Conservation (phyloP, 306 rosid genomes). For the Hippophae rhamnoides region DNA sequence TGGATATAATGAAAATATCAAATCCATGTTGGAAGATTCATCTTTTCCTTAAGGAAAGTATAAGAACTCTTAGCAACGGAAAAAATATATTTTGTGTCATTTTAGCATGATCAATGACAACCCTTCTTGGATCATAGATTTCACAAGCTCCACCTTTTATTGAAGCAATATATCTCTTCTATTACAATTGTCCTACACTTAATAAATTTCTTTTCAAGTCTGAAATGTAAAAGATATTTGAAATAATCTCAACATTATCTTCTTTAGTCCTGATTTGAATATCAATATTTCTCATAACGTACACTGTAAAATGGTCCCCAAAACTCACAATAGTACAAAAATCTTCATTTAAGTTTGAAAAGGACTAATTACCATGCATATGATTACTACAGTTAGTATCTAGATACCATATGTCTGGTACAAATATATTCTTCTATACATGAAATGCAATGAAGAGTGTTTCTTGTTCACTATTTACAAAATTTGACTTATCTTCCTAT, state of each 20-base stretch:
- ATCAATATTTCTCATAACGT: background rate
- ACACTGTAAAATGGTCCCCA: background rate
- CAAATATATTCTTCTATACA: background rate
- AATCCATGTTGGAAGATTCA: background rate
- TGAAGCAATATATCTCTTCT: background rate
- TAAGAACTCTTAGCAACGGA: background rate
- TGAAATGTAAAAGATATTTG: background rate
- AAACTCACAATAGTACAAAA: background rate
- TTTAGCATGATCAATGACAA: background rate
- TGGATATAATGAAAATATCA: background rate
- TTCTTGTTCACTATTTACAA: background rate
- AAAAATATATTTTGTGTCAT: background rate
- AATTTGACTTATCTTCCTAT: background rate
- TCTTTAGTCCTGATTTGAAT: background rate
- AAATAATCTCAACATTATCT: constrained; percentile 1
- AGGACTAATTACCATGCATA: background rate
- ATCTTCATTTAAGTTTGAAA: background rate
- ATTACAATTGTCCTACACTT: background rate
- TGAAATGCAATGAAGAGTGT: background rate
- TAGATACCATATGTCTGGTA: background rate
- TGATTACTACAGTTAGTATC: background rate
- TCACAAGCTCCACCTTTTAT: background rate
- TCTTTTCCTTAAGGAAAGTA: background rate
- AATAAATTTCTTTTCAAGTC: no score
- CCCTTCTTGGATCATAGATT: background rate